Percentiles rank a stretch among this genome's conserved stretches.
Conservation (phyloP, 306 rosid genomes). For the Hylodesmum podocarpum region DNA sequence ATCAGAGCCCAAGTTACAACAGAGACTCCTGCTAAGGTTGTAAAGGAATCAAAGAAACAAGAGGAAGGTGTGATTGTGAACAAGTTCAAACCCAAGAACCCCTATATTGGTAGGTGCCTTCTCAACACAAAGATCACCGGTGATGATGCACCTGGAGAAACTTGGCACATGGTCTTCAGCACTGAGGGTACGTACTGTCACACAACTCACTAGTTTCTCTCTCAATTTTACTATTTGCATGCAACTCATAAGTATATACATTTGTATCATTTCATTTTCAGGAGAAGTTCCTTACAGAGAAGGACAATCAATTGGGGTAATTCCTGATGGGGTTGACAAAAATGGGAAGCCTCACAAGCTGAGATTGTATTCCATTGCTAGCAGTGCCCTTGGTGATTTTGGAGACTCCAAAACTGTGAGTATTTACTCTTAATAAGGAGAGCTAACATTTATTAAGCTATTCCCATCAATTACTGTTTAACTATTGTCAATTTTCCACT, state of each 20-base stretch:
- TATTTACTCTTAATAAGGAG: not conserved
- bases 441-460: not conserved
- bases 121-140: constrained; percentile 92
- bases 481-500: not conserved
- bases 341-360: constrained; percentile 95
- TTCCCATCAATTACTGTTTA: not conserved
- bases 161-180: constrained; percentile 95
- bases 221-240: not conserved
- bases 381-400: constrained; percentile 93
- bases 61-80: constrained; percentile 88
- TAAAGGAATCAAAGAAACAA: constrained; percentile 75
- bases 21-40: constrained; percentile 82
- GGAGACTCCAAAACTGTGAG: constrained; percentile 94
- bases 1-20: constrained; percentile 89
- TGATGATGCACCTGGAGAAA: constrained; percentile 95
- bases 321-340: constrained; percentile 82
- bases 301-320: constrained; percentile 88
- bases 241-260: not conserved
- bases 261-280: constrained; percentile 36
- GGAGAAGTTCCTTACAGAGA: constrained; percentile 92
- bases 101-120: constrained; percentile 68
- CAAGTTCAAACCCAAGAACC: constrained; percentile 82
- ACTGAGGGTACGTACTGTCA: constrained; percentile 72
- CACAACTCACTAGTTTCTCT: not conserved
- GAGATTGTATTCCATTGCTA: constrained; percentile 84